These are phyloP conservation scores for Pseudogymnoascus sp. DNA, from an alignment of 2,329 filamentous ascomycete species.

Conservation along the genomic window DNA sequence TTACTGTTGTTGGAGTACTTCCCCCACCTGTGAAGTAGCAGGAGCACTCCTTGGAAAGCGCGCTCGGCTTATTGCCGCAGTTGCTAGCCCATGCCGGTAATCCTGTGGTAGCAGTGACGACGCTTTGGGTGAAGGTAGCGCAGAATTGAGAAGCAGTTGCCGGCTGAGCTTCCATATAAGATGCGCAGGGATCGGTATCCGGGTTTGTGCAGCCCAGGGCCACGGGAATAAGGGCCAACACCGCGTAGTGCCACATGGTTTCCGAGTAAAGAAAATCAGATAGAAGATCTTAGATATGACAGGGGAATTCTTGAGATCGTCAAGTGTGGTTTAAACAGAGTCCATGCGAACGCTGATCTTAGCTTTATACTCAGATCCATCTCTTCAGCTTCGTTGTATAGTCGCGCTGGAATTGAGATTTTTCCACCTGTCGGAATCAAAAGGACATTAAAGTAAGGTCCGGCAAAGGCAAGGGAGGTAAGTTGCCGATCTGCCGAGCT, in stretches of 20 bases:
- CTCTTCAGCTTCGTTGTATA: background rate
- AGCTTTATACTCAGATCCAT: background rate
- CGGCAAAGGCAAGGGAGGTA: background rate
- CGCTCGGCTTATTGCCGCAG: slow-evolving; percentile 25
- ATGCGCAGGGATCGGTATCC: background rate
- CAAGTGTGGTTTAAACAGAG: background rate
- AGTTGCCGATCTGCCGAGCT: slow-evolving; percentile 1
- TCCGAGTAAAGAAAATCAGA: background rate
- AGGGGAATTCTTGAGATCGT: background rate
- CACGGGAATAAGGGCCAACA: background rate
- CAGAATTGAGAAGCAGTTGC: slow-evolving; percentile 13
- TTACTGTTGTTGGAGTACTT: slow-evolving; percentile 17
- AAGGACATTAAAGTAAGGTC: background rate
- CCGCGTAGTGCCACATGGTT: background rate
- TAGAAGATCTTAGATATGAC: background rate
- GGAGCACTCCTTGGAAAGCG: slow-evolving; percentile 29
- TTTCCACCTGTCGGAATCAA: slow-evolving; percentile 6
- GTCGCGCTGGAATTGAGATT: background rate
- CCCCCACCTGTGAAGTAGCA: slow-evolving; percentile 24
- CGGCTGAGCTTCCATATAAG: slow-evolving; percentile 2
- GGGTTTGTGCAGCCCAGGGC: background rate
- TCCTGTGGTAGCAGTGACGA: slow-evolving; percentile 23
- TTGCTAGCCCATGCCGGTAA: slow-evolving; percentile 26
- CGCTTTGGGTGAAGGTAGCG: slow-evolving; percentile 13
- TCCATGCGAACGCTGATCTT: slow-evolving; percentile 6